Conservation (phyloP, 176 grass and related monocot genomes). For the Lolium perenne region DNA sequence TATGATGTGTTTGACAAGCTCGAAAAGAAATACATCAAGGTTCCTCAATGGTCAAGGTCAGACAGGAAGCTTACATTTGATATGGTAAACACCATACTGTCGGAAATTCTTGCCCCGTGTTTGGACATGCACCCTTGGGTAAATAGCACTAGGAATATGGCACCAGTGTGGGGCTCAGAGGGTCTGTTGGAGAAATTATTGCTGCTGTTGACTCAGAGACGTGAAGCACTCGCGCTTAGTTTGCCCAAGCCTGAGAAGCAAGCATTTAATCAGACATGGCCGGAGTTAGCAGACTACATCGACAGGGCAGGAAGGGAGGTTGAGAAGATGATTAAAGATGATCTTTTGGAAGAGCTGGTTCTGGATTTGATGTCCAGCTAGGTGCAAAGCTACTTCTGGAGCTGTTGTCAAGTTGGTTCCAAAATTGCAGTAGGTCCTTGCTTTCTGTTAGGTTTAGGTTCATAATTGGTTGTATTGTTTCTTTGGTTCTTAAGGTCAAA, state of each 20-base stretch:
- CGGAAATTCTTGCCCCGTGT: conserved; percentile 72
- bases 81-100: conserved; percentile 70
- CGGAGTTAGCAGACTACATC: conserved; percentile 51
- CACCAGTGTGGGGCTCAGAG: conserved; percentile 74
- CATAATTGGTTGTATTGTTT: conserved; percentile 21
- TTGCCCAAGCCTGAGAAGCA: conserved; percentile 49
- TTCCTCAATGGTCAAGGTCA: conserved; percentile 58
- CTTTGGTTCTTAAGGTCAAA: background rate
- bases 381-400: conserved; percentile 4
- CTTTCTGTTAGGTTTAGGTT: background rate
- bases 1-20: conserved; percentile 71
- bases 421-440: conserved; percentile 1
- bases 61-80: conserved; percentile 86
- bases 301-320: conserved; percentile 74
- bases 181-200: conserved; percentile 76
- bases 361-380: conserved; percentile 49
- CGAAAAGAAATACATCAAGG: conserved; percentile 71
- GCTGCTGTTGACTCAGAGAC: conserved; percentile 51
- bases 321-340: conserved; percentile 71
- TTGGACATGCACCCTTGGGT: conserved; percentile 78
- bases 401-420: background rate
- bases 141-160: conserved; percentile 42
- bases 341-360: conserved; percentile 77
- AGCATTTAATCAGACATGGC: conserved; percentile 59
- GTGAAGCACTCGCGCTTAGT: conserved; percentile 36